phyloP scores from a whole-genome alignment of 2,329 filamentous ascomycete genomes.

The Botrytis elliptica region DNA sequence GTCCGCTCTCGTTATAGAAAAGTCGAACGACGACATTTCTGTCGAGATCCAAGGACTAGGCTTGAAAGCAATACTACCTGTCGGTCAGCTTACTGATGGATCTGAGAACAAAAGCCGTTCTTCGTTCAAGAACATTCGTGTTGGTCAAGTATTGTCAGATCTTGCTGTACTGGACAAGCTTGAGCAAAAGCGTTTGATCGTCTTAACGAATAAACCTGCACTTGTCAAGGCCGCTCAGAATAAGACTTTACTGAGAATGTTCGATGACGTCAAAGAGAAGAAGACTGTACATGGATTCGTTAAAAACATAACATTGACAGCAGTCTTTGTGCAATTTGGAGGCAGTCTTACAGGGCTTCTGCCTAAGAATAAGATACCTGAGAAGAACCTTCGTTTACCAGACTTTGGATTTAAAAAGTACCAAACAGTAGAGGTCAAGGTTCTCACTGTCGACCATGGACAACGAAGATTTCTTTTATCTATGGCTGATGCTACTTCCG shows the following conservation, averaged over 20 bases:
- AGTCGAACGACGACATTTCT: slow-evolving; percentile 71
- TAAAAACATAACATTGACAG: slow-evolving; percentile 76
- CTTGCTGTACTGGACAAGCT: slow-evolving; percentile 87
- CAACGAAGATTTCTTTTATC: slow-evolving; percentile 68
- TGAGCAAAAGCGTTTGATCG: slow-evolving; percentile 70
- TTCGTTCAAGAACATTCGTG: slow-evolving; percentile 75
- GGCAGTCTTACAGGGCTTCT: slow-evolving; percentile 74
- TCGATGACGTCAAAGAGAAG: slow-evolving; percentile 71
- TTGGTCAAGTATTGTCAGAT: slow-evolving; percentile 78
- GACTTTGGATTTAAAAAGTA: slow-evolving; percentile 77
- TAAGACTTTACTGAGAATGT: slow-evolving; percentile 66
- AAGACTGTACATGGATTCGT: slow-evolving; percentile 75
- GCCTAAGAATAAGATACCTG: slow-evolving; percentile 72
- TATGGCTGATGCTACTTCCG: slow-evolving; percentile 52
- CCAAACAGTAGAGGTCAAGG: slow-evolving; percentile 71
- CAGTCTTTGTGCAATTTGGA: slow-evolving; percentile 85
- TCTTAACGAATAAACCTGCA: slow-evolving; percentile 79
- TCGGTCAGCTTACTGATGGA: slow-evolving; percentile 82
- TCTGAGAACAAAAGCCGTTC: slow-evolving; percentile 75
- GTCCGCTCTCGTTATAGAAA: slow-evolving; percentile 76
- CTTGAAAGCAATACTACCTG: slow-evolving; percentile 73
- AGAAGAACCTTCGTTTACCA: slow-evolving; percentile 64
- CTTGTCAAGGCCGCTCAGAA: slow-evolving; percentile 73
- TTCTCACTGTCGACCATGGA: slow-evolving; percentile 70
- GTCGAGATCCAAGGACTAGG: slow-evolving; percentile 73